Evolutionary conservation across 2,329 filamentous ascomycete species (phyloP).

Genomic region (Trichoderma sp.): DNA sequence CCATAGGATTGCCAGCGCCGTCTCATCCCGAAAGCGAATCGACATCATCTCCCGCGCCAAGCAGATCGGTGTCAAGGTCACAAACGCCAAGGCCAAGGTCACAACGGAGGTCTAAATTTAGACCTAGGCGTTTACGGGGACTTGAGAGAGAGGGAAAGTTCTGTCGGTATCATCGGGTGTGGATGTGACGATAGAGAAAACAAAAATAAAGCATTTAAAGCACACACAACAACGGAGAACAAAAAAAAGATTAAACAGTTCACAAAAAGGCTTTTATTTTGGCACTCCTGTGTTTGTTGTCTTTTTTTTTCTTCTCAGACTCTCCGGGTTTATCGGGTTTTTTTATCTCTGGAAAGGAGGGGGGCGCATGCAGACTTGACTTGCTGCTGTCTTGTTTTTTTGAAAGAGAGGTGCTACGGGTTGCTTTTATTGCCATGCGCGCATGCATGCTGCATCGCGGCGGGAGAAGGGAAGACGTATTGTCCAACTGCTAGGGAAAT

Average conservation of each 20-base stretch:
- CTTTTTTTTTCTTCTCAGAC: neutral
- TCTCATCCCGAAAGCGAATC: conserved; percentile 97
- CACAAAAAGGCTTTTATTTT: neutral
- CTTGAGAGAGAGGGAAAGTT: neutral
- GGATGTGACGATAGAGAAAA: conserved; percentile 16
- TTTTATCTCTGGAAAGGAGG: conserved; percentile 8
- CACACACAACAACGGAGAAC: conserved; percentile 16
- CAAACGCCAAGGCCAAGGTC: conserved; percentile 98
- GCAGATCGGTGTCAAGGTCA: conserved; percentile 99
- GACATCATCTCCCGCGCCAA: conserved; percentile 97
- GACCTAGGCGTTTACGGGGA: neutral
- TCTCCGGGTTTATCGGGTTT: conserved; percentile 4
- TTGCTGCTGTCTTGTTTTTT: conserved; percentile 13
- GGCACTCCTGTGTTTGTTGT: neutral
- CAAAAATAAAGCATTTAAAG: conserved; percentile 18
- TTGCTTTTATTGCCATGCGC: conserved; percentile 13
- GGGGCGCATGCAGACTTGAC: conserved; percentile 6
- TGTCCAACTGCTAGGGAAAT: conserved; percentile 19
- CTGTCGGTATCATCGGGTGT: conserved; percentile 7
- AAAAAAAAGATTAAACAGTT: conserved; percentile 14
- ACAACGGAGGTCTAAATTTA: conserved; percentile 81
- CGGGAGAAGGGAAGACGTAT: conserved; percentile 12
- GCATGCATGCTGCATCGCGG: conserved; percentile 11
- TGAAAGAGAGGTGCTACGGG: conserved; percentile 15
- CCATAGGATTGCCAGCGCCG: conserved; percentile 88